Base-by-base conservation (phyloP, 2,329 filamentous ascomycete genomes). In the Whalleya microplaca region DNA sequence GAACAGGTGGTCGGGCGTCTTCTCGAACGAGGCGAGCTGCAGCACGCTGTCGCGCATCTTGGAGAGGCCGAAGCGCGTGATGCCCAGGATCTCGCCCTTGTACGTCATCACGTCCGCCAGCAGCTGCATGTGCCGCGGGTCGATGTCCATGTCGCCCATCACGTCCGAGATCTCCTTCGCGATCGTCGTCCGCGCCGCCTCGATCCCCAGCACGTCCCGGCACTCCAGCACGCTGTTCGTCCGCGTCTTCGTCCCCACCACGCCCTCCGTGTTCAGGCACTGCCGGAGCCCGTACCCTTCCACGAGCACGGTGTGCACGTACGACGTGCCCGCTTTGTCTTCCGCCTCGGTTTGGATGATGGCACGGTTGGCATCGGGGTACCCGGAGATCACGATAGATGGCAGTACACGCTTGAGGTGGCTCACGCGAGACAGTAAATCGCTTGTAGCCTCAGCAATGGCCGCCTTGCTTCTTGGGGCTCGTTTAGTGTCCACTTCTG, bases 31-130 rank as follows among this genome's bases (percentile, higher is more conserved):
- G 0, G 95, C 95, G 12, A 99, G 83, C 74, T 99, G 95, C 53
- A 99, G 79, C 10, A 98, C 95, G 16, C 86, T 91, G 73, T 99
- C 95, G 49, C 95, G 84, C 89, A 96, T 98, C 81, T 98, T 99
- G 55, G 92, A 90, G 21, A 99, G 81, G 49, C 95, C 95, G 73
- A 98, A 98, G 29, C 95, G 89, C 2, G 95, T 99, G 71, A 99
- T 99, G 49, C 95, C 95, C 18, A 97, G 83, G 0, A 99, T 91
- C 66, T 98, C 94, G 48, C 95, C 95, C 78, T 97, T 98, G 82
- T 94, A 98, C 0, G 95, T 98, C 95, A 99, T 99, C 51, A 97
- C 93, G 69, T 99, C 95, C 10, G 95, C 94, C 1, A 99, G 85
- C 18, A 99, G 84, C 72, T 97, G 90, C 92, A 99, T 98, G 77